phyloP scores from a whole-genome alignment of 768 basidiomycete genomes.

The Lanmaoa rubissima region DNA sequence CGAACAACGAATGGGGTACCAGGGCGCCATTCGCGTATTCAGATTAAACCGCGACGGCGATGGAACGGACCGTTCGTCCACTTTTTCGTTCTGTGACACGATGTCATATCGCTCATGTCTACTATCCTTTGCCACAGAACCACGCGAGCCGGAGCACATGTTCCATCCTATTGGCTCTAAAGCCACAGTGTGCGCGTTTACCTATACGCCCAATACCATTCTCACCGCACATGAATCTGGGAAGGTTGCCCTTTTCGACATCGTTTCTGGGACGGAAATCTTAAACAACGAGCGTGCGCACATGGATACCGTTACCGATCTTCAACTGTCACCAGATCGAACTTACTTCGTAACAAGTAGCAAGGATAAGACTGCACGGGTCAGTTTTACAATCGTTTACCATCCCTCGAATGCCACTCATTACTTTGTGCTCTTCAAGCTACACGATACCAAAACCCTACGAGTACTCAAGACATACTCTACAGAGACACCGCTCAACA shows the following conservation, averaged over 20 bases:
- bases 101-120: neutral
- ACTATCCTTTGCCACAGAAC: slow-evolving; percentile 48
- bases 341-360: slow-evolving; percentile 95
- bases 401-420: neutral
- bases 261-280: slow-evolving; percentile 82
- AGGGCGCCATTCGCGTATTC: slow-evolving; percentile 90
- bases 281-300: slow-evolving; percentile 86
- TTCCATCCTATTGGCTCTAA: slow-evolving; percentile 93
- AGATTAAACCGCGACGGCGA: slow-evolving; percentile 81
- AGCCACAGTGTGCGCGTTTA: slow-evolving; percentile 95
- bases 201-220: slow-evolving; percentile 71
- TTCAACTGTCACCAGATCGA: slow-evolving; percentile 86
- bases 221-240: slow-evolving; percentile 97
- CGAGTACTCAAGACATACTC: slow-evolving; percentile 89
- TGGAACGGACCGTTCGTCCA: slow-evolving; percentile 70
- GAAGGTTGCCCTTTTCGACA: slow-evolving; percentile 89
- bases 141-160: slow-evolving; percentile 67
- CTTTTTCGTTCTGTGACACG: neutral
- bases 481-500: slow-evolving; percentile 95
- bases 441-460: slow-evolving; percentile 88
- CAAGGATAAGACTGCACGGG: slow-evolving; percentile 95
- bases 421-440: slow-evolving; percentile 35
- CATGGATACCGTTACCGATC: slow-evolving; percentile 81
- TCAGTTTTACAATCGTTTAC: slow-evolving; percentile 33
- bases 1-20: slow-evolving; percentile 93